phyloP scores from a whole-genome alignment of 2,329 filamentous ascomycete genomes.

The Colletotrichum sublineola region DNA sequence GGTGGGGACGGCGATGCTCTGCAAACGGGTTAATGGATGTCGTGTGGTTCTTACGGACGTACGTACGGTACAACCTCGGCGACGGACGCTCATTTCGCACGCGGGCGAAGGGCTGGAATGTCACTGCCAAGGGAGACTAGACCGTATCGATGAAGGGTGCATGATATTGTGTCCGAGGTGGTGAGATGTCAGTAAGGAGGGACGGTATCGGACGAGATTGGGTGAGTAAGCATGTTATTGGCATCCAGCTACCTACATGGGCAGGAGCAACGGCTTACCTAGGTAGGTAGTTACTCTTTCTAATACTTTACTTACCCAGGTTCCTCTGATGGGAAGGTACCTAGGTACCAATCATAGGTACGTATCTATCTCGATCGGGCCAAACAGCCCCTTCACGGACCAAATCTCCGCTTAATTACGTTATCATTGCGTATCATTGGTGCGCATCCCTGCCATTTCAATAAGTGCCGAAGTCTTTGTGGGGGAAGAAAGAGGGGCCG shows the following conservation, averaged over 20 bases:
- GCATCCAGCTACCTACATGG: neutral
- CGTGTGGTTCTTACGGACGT: conserved; percentile 1
- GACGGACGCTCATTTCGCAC: neutral
- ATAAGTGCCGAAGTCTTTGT: neutral
- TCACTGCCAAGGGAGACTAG: neutral
- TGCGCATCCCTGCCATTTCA: neutral
- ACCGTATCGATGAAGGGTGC: neutral
- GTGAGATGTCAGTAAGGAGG: neutral
- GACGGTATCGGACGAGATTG: neutral
- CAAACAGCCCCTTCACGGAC: neutral
- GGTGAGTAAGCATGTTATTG: neutral
- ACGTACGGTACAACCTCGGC: neutral
- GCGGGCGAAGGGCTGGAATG: neutral
- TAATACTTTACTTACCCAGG: neutral
- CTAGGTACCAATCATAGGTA: neutral
- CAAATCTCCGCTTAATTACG: neutral
- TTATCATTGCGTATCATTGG: neutral
- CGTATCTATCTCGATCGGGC: neutral
- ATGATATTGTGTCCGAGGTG: neutral
- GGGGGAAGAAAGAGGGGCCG: no score
- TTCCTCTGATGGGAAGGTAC: no score
- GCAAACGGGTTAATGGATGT: neutral
- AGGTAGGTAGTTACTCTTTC: conserved; percentile 1
- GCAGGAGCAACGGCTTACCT: neutral
- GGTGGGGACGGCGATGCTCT: neutral